Percentiles rank a stretch among this genome's conserved stretches.
Evolutionary conservation across 495 filamentous ascomycete species (phyloP).

Genomic region (Aspergillus cavernicola): DNA sequence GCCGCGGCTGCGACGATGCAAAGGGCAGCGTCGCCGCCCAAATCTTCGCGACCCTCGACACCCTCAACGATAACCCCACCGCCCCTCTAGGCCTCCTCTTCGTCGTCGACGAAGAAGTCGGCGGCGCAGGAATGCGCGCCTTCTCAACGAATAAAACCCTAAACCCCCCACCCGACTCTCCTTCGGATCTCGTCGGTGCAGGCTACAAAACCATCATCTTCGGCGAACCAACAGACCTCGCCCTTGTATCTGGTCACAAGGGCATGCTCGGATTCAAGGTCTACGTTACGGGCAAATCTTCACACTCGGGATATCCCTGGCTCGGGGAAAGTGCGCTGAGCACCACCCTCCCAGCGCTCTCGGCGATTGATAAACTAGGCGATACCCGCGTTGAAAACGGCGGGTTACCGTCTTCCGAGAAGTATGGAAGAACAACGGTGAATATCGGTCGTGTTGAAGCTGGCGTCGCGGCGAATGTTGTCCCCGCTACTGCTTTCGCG

Average conservation of each 20-base stretch:
- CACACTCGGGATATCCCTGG: conserved; percentile 87
- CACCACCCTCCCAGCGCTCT: conserved; percentile 65
- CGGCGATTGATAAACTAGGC: conserved; percentile 54
- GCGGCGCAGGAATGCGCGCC: conserved; percentile 77
- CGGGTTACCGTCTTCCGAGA: conserved; percentile 65
- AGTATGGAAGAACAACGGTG: conserved; percentile 81
- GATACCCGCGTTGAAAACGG: conserved; percentile 34
- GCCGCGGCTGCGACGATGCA: conserved; percentile 84
- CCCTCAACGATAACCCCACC: conserved; percentile 44
- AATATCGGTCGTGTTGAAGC: conserved; percentile 78
- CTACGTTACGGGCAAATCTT: conserved; percentile 67
- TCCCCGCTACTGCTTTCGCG: conserved; percentile 68
- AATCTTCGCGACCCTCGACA: conserved; percentile 61
- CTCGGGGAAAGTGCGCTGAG: conserved; percentile 77
- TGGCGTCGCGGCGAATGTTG: conserved; percentile 86
- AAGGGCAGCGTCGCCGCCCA: conserved; percentile 85
- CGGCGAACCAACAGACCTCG: conserved; percentile 83
- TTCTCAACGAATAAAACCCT: conserved; percentile 40
- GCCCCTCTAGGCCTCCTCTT: conserved; percentile 68
- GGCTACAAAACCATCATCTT: conserved; percentile 72
- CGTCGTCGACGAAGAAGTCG: conserved; percentile 83
- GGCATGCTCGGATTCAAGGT: conserved; percentile 66
- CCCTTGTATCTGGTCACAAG: conserved; percentile 87
- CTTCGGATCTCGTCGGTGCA: neutral
- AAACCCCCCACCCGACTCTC: conserved; percentile 27